Evolutionary conservation across 2,329 filamentous ascomycete genomes (phyloP).

Genomic region (Gnomoniopsis sp.): DNA sequence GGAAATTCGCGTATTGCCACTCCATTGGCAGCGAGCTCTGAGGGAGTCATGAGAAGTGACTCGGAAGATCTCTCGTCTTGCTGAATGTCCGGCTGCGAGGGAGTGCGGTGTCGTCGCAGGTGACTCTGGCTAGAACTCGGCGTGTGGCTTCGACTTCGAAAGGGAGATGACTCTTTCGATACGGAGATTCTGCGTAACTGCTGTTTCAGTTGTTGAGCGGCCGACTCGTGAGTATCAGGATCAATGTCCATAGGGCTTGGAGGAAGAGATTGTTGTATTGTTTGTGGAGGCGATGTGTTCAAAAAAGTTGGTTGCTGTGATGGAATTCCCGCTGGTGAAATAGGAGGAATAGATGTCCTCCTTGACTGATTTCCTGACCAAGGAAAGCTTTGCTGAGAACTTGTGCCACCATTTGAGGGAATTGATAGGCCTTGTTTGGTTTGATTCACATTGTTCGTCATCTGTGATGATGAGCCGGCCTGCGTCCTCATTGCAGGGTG

Average conservation of each 20-base stretch:
- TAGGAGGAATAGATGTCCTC: conserved; percentile 7
- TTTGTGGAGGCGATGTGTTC: conserved; percentile 6
- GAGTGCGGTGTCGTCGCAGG: conserved; percentile 11
- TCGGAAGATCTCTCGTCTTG: conserved; percentile 18
- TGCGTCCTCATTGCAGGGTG: conserved; percentile 37
- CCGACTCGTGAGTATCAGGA: conserved; percentile 11
- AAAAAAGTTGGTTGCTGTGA: conserved; percentile 16
- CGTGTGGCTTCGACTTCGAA: conserved; percentile 12
- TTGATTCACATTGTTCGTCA: conserved; percentile 10
- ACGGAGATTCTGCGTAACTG: conserved; percentile 19
- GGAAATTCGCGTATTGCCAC: conserved; percentile 29
- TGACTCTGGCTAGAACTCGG: conserved; percentile 13
- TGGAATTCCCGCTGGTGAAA: conserved; percentile 16
- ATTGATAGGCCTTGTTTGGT: background rate
- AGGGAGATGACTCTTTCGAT: conserved; percentile 9
- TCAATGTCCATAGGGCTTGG: conserved; percentile 10
- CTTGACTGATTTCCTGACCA: background rate
- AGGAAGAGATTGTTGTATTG: conserved; percentile 9
- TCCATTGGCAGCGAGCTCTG: conserved; percentile 17
- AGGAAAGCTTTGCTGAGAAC: background rate
- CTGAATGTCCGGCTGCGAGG: conserved; percentile 9
- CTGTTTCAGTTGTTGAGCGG: conserved; percentile 17
- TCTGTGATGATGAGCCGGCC: conserved; percentile 21
- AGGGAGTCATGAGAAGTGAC: conserved; percentile 15
- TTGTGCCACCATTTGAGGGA: background rate